Evolutionary conservation across 2,329 filamentous ascomycete species (phyloP), one percentile per base, ranked within the genome.

Genomic region (Aspergillus neoniger): DNA sequence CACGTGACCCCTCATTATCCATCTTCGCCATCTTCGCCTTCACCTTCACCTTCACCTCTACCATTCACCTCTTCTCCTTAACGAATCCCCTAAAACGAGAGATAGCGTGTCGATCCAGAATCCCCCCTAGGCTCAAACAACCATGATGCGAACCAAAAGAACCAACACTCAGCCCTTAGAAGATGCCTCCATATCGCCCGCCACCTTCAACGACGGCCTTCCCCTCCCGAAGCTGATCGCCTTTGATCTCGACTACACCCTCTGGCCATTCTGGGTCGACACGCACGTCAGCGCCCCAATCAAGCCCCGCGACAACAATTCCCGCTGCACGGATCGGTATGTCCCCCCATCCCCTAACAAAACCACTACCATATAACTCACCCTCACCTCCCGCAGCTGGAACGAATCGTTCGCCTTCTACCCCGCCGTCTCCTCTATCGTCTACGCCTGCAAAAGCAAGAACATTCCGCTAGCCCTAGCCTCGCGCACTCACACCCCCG

Each of bases 231-330:
- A 88, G 63, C 84, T 96, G 67, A 85, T 98, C 69, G 91, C 95
- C 65, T 97, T 98, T 79, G 95, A 98, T 76, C 86, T 98, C 64
- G 94, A 98, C 82, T 98, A 97, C 82, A 98, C 95, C 0, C 83
- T 98, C n/a, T 98, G 94, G 95, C 92, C 93, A 4, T 97, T 97
- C 79, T 98, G 94, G 94, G 89, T 96, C 1, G 95, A 98, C 80
- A 96, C 92, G 3, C 93, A 97, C 77, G 90, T 95, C 69, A 86
- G 87, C 23, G 85, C 87, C 6, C 93, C 92, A 0, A 79, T 96
- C 53, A 88, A 87, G 64, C 81, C 86, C 53, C 83, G 82, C 65
- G 85, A 87, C 63, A 77, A 79, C 62, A 80, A 80, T 63, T 78
- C 78, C 28, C 77, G 77, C 60, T 76, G 74, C 30, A 74, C 77